phyloP scores from a whole-genome alignment of 2,329 filamentous ascomycete genomes.

The Aspergillus pseudoglaucus region DNA sequence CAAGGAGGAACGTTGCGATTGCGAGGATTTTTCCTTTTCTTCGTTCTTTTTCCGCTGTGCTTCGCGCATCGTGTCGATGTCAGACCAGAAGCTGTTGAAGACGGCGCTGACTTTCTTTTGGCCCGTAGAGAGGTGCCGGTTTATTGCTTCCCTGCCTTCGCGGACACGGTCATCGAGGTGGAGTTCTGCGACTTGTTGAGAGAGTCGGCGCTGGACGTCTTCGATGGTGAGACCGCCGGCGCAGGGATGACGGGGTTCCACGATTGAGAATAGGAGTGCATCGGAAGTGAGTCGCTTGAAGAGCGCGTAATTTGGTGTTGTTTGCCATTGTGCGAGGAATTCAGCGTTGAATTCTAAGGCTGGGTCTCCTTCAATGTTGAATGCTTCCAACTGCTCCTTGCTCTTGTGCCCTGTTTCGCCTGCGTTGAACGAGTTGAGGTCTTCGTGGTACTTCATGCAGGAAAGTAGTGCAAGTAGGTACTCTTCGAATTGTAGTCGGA shows the following conservation, averaged over 20 bases:
- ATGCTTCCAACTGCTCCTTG: slow-evolving; percentile 48
- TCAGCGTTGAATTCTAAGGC: slow-evolving; percentile 74
- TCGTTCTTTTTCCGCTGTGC: slow-evolving; percentile 54
- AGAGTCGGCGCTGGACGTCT: slow-evolving; percentile 82
- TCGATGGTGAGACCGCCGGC: slow-evolving; percentile 89
- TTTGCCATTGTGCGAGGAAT: slow-evolving; percentile 81
- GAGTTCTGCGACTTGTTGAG: slow-evolving; percentile 87
- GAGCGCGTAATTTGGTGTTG: slow-evolving; percentile 84
- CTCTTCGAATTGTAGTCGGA: slow-evolving; percentile 92
- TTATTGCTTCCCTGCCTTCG: slow-evolving; percentile 74
- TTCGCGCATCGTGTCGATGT: slow-evolving; percentile 77
- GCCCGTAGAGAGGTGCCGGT: slow-evolving; percentile 82
- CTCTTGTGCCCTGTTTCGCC: slow-evolving; percentile 37
- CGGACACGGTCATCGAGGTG: slow-evolving; percentile 88
- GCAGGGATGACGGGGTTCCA: slow-evolving; percentile 87
- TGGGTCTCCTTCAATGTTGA: slow-evolving; percentile 72
- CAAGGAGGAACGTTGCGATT: slow-evolving; percentile 24
- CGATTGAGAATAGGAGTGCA: slow-evolving; percentile 85
- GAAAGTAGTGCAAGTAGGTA: slow-evolving; percentile 86
- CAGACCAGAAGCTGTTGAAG: slow-evolving; percentile 82
- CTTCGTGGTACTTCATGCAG: slow-evolving; percentile 80
- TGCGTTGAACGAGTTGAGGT: slow-evolving; percentile 46
- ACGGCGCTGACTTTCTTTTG: slow-evolving; percentile 81
- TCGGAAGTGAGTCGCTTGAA: slow-evolving; percentile 72
- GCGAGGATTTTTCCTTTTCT: slow-evolving; percentile 19